Conservation (phyloP, 2,329 filamentous ascomycete genomes). For the Didymella pomorum region DNA sequence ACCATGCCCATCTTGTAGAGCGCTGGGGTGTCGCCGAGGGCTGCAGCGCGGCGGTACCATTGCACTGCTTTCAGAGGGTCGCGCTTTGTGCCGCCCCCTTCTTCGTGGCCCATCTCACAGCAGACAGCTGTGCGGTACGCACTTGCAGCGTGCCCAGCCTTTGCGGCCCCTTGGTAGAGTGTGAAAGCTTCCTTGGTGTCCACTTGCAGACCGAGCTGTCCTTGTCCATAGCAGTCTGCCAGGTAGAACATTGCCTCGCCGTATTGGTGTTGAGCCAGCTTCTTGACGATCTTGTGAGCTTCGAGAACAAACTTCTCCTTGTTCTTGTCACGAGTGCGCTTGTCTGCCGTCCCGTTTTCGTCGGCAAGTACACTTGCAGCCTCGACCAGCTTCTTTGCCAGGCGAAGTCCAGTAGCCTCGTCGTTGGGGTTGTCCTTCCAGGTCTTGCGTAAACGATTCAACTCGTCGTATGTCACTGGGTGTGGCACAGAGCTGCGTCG, state of each 20-base stretch:
- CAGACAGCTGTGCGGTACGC: conserved; percentile 96
- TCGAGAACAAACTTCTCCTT: conserved; percentile 86
- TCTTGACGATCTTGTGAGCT: conserved; percentile 90
- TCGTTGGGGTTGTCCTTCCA: conserved; percentile 78
- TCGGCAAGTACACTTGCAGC: conserved; percentile 82
- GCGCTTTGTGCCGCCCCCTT: conserved; percentile 88
- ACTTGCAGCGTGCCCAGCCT: conserved; percentile 82
- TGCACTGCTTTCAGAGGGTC: conserved; percentile 95
- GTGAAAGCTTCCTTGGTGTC: conserved; percentile 94
- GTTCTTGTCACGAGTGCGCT: conserved; percentile 66
- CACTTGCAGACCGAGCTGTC: conserved; percentile 76
- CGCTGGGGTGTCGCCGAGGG: conserved; percentile 86
- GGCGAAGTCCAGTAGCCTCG: conserved; percentile 71
- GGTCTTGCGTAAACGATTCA: conserved; percentile 75
- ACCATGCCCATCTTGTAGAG: conserved; percentile 99
- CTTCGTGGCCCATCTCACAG: conserved; percentile 94
- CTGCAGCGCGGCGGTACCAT: conserved; percentile 95
- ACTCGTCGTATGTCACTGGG: conserved; percentile 78
- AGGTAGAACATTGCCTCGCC: conserved; percentile 91
- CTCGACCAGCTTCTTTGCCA: conserved; percentile 87
- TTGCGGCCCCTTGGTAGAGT: conserved; percentile 92
- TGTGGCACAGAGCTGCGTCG: conserved; percentile 40
- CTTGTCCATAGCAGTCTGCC: conserved; percentile 87
- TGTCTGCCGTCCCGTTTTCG: conserved; percentile 75
- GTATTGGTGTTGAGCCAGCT: conserved; percentile 76